Evolutionary conservation across 352 stramenopile species (phyloP).

Genomic region (Phytophthora chlamydospora): DNA sequence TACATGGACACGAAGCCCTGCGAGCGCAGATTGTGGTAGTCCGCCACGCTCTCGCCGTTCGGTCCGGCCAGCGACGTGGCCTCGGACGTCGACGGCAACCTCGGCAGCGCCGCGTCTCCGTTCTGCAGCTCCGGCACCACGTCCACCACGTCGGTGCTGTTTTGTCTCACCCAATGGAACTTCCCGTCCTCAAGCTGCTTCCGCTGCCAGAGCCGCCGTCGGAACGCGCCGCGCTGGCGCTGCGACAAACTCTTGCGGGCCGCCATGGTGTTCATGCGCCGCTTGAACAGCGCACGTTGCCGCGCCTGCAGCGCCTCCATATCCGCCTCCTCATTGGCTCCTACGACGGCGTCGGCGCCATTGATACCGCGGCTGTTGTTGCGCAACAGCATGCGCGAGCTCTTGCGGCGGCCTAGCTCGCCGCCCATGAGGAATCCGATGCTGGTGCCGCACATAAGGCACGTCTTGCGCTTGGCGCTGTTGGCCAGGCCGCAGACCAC

Average conservation of each 20-base stretch:
- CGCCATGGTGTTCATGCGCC: constrained; percentile 70
- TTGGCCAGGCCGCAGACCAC: constrained; percentile 74
- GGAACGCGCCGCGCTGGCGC: constrained; percentile 69
- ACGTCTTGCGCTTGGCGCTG: constrained; percentile 40
- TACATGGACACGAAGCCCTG: constrained; percentile 79
- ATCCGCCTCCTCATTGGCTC: constrained; percentile 19
- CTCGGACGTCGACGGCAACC: constrained; percentile 26
- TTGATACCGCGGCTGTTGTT: constrained; percentile 36
- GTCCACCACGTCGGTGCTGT: constrained; percentile 54
- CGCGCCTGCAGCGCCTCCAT: constrained; percentile 47
- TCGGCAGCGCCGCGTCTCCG: constrained; percentile 17
- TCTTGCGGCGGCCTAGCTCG: constrained; percentile 52
- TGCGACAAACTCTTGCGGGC: constrained; percentile 68
- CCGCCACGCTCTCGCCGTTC: constrained; percentile 58
- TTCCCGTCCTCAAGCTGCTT: constrained; percentile 64
- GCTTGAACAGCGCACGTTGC: constrained; percentile 71
- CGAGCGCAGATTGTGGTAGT: constrained; percentile 65
- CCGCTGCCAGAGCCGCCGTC: constrained; percentile 67
- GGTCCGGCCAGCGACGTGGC: constrained; percentile 33
- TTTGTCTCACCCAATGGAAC: constrained; percentile 78
- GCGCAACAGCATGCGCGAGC: constrained; percentile 55
- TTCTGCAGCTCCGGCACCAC: constrained; percentile 17
- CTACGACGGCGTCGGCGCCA: constrained; percentile 9
- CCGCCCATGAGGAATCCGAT: constrained; percentile 38
- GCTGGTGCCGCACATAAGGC: constrained; percentile 75